Evolutionary conservation across 495 filamentous ascomycete species (phyloP).

Genomic region (Penicillium alfredii): DNA sequence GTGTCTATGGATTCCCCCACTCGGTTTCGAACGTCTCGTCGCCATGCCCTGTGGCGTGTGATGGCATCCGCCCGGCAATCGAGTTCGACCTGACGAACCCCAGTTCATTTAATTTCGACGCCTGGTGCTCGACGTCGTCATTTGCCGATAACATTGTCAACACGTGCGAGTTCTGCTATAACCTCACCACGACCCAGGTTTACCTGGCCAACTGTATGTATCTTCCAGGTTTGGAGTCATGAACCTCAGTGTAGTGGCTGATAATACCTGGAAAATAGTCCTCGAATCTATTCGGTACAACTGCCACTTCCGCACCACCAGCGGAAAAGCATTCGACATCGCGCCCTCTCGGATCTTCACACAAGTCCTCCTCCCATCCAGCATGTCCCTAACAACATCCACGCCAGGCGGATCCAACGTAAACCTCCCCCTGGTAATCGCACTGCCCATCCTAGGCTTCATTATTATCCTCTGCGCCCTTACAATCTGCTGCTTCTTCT

Average conservation of each 20-base stretch:
- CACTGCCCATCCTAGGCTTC: conserved; percentile 41
- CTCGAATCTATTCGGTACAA: conserved; percentile 46
- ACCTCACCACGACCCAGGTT: conserved; percentile 34
- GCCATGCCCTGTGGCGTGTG: conserved; percentile 40
- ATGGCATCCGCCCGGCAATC: conserved; percentile 29
- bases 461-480: conserved; percentile 26
- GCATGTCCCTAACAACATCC: conserved; percentile 22
- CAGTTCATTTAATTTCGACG: conserved; percentile 21
- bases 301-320: conserved; percentile 38
- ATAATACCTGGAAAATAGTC: too few species aligned
- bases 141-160: conserved; percentile 41
- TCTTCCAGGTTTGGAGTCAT: too few species aligned
- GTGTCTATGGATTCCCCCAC: conserved; percentile 39
- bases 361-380: conserved; percentile 34
- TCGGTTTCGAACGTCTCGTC: conserved; percentile 32
- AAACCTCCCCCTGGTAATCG: conserved; percentile 41
- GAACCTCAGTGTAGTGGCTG: too few species aligned
- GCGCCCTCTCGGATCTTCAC: conserved; percentile 41
- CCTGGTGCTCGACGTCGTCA: conserved; percentile 28
- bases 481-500: conserved; percentile 33
- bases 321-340: conserved; percentile 35
- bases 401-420: conserved; percentile 17
- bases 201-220: conserved; percentile 51
- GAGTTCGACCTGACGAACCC: conserved; percentile 27
- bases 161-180: conserved; percentile 43